Percentiles rank a stretch among this genome's conserved stretches.
These are phyloP conservation scores for Claviceps arundinis DNA, from an alignment of 2,329 filamentous ascomycete genomes.

Conservation along the genomic window DNA sequence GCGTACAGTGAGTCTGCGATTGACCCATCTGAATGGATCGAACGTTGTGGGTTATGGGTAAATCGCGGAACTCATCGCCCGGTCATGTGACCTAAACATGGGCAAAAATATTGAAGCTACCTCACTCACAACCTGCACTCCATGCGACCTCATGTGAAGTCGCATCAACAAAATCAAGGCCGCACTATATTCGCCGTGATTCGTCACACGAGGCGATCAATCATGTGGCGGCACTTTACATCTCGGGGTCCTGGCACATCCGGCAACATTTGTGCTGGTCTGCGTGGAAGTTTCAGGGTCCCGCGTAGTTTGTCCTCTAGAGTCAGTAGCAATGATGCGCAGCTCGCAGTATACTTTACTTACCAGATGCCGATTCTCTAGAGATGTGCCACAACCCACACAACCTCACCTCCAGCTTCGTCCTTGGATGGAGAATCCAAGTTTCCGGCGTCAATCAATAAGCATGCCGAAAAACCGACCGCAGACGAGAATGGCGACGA, in stretches of 20 bases:
- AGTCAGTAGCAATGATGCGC: constrained; percentile 2
- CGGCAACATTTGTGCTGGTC: background rate
- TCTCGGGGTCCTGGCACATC: constrained; percentile 1
- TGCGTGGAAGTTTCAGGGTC: background rate
- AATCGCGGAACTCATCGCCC: background rate
- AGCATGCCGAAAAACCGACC: background rate
- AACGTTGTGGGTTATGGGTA: background rate
- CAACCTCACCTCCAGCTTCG: background rate
- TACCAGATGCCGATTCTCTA: constrained; percentile 1
- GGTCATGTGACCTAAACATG: constrained; percentile 2
- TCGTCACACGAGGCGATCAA: constrained; percentile 15
- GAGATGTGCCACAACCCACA: constrained; percentile 9
- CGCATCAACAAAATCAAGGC: background rate
- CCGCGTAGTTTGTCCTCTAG: background rate
- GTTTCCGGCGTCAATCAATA: background rate
- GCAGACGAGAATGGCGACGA: background rate
- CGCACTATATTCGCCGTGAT: constrained; percentile 14
- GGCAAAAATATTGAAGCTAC: background rate
- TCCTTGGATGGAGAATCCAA: background rate
- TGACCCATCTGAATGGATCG: background rate
- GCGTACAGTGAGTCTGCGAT: background rate
- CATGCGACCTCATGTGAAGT: background rate
- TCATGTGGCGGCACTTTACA: constrained; percentile 22
- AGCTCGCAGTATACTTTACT: constrained; percentile 1
- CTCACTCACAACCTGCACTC: too few relatives aligned